Evolutionary conservation across 2,329 filamentous ascomycete species (phyloP).

Genomic region (Sordariomycetes sp.): DNA sequence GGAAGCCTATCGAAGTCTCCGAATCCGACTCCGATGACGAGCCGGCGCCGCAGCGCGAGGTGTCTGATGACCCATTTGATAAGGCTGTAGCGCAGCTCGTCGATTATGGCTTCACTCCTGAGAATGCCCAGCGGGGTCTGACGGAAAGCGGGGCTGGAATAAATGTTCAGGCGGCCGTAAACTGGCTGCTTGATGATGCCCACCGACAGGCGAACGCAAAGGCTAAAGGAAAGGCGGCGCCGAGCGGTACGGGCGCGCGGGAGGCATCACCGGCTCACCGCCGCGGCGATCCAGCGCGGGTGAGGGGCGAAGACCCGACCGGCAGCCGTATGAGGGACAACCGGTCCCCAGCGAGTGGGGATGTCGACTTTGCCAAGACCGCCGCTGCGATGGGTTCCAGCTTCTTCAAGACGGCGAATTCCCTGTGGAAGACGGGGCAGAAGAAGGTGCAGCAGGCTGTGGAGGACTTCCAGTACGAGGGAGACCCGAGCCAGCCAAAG

Average conservation of each 20-base stretch:
- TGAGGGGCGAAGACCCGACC: background rate
- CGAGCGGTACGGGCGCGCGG: background rate
- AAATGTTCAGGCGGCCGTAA: slow-evolving; percentile 76
- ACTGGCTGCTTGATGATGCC: slow-evolving; percentile 83
- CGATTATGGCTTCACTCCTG: slow-evolving; percentile 85
- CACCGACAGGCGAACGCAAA: slow-evolving; percentile 73
- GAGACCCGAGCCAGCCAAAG: slow-evolving; percentile 69
- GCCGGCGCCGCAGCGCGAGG: slow-evolving; percentile 8
- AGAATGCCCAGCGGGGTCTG: slow-evolving; percentile 70
- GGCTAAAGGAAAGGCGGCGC: slow-evolving; percentile 23
- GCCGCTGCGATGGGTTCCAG: slow-evolving; percentile 73
- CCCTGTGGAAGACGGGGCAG: slow-evolving; percentile 85
- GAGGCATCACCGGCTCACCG: background rate
- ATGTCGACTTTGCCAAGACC: slow-evolving; percentile 60
- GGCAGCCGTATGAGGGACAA: slow-evolving; percentile 22
- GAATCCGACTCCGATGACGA: slow-evolving; percentile 28
- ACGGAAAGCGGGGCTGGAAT: slow-evolving; percentile 66
- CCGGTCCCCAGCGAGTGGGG: slow-evolving; percentile 27
- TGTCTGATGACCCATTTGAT: slow-evolving; percentile 39
- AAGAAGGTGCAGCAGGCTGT: slow-evolving; percentile 90
- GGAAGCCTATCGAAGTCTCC: slow-evolving; percentile 40
- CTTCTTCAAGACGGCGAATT: slow-evolving; percentile 87
- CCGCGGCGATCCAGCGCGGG: background rate
- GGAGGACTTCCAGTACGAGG: slow-evolving; percentile 61
- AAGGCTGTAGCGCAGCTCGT: slow-evolving; percentile 76